Evolutionary conservation across 129 eudicot species (phyloP), one percentile per base, ranked within the genome.

Genomic region (Ambrosia artemisiifolia): DNA sequence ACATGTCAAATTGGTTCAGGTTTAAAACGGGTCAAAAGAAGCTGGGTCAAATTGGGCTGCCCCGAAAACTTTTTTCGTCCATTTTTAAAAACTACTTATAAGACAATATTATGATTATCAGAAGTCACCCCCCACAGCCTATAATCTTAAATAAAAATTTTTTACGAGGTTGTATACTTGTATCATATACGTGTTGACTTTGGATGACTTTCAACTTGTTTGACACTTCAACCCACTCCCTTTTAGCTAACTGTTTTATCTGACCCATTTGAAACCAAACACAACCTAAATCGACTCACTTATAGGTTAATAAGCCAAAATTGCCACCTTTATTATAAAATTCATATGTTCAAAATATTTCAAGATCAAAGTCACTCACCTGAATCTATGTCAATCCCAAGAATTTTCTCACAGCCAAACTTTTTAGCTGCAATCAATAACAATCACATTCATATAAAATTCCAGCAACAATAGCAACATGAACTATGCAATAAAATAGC

Each of bases 321-420:
- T 11, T 14, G 46, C 24, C 19, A 72, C 14, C 18, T 17, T 65
- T 3, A 60, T 60, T 6, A 19, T 63, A 63, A 63, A 2, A 3
- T n/a, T n/a, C 4, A 30, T 30, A 5, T 4, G 18, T 63, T 63
- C 3, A 2, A 0, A 63, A 7, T 11, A 33, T 42, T 70, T 38
- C 40, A 55, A 36, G 51, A 70, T 13, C 24, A 56, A 6, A 46
- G 34, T 65, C 46, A 36, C 82, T 85, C 56, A 90, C 98, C 92
- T 67, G 81, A 77, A 83, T 94, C 99, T 47, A 90, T 94, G 82
- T 94, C 99, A 61, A 94, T 48, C 68, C 97, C 99, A 75, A 88
- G 88, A 71, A 94, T 90, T 83, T 89, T 87, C 73, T 65, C 75
- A 84, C 99, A 94, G 43, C 82, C 50, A 65, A 90, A 94, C 78